Conservation (phyloP, 2,329 filamentous ascomycete genomes). For the Cordyceps cateniannulata region DNA sequence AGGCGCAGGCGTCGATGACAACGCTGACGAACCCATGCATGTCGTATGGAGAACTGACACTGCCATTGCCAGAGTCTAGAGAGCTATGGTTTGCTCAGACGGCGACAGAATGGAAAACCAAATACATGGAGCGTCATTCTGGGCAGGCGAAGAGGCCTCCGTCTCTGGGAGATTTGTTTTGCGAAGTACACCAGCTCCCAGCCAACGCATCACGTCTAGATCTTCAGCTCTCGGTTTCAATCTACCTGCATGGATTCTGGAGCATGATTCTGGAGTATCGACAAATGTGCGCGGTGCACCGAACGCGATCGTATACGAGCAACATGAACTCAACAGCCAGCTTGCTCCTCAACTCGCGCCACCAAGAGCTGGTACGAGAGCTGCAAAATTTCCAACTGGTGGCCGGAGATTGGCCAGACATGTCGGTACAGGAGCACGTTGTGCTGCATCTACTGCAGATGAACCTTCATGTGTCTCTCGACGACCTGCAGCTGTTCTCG, state of each 20-base stretch:
- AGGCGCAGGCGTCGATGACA: conserved; percentile 62
- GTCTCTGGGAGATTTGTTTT: conserved; percentile 49
- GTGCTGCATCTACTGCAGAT: conserved; percentile 52
- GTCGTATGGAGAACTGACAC: conserved; percentile 61
- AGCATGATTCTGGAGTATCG: conserved; percentile 60
- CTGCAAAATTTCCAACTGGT: conserved; percentile 42
- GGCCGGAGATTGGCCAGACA: conserved; percentile 36
- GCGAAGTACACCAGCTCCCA: conserved; percentile 47
- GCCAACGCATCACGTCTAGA: conserved; percentile 47
- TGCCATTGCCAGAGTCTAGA: conserved; percentile 57
- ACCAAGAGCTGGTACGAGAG: conserved; percentile 55
- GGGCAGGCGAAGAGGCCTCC: conserved; percentile 37
- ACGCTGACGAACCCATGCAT: conserved; percentile 58
- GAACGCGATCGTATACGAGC: conserved; percentile 40
- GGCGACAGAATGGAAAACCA: conserved; percentile 57
- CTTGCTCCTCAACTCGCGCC: conserved; percentile 46
- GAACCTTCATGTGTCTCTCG: conserved; percentile 57
- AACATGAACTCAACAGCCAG: conserved; percentile 33
- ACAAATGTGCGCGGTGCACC: conserved; percentile 47
- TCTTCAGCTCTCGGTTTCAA: conserved; percentile 47
- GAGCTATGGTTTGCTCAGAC: conserved; percentile 60
- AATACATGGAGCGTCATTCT: conserved; percentile 41
- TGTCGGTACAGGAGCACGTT: conserved; percentile 40
- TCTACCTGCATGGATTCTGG: conserved; percentile 62
- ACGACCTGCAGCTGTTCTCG: conserved; percentile 61